Evolutionary conservation across 768 basidiomycete genomes (phyloP), one percentile per base, ranked within the genome.

Genomic region (Saitozyma sp.): DNA sequence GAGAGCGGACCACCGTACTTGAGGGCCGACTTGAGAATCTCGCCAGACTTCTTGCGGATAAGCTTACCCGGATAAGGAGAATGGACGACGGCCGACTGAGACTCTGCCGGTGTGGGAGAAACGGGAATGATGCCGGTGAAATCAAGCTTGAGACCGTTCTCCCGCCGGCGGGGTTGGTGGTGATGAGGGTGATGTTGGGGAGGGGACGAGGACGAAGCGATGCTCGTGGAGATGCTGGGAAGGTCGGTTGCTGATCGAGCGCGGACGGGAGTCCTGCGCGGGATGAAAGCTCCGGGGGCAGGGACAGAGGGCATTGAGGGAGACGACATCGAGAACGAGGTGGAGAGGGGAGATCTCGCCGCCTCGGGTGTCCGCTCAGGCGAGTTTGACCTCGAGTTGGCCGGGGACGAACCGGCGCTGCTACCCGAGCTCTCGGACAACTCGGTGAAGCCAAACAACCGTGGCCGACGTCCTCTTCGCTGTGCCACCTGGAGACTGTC

Each of bases 41-140:
- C 90, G 43, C 95, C 94, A 13, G 91, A 91, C 81, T 96, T 97
- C 80, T 97, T 97, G 63, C 92, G 86, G 41, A 91, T 82, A 56
- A 89, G 81, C 29, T 61, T 65, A 19, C 70, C 63, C 17, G 62
- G 41, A 51, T 66, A 75, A 56, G 83, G 81, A 14, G 75, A 73
- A 16, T 64, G 59, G n/a, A 74, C 59, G 41, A 56, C 56, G 41
- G 74, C 67, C 9, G 68, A 64, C 40, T 64, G 61, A 11, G 61
- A 43, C 17, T 66, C 70, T 5, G 55, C 54, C n/a, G 54, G 56
- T 1, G 58, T 48, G 37, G 41, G 16, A 14, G 19, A 41, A 16
- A 68, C 40, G 39, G 67, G 68, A 20, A 73, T 50, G 54, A 79
- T 72, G 9, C 76, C 73, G 16, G 70, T 65, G 50, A 79, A 71